Base-by-base conservation (phyloP, 2,329 filamentous ascomycete species). In the Diaporthe helianthi region DNA sequence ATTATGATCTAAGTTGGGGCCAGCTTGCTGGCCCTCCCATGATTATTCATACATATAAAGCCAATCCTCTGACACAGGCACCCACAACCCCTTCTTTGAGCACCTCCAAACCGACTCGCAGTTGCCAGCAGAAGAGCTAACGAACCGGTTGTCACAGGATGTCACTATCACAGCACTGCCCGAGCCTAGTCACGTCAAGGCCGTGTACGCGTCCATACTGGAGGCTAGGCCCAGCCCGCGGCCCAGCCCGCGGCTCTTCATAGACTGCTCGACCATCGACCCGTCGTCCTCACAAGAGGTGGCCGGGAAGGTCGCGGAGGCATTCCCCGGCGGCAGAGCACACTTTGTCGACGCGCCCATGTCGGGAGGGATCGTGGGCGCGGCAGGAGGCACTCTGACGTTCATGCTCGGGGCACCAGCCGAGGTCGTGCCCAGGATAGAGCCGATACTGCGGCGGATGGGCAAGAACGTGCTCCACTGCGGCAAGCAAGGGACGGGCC, bases 201-300 rank as follows among this genome's bases (percentile, higher is more conserved):
- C 87, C 64, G 93, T 97, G 47, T 98, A 94, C 79, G 83, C 88
- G 55, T 86, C 90, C 67, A 94, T 98, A 77, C 84, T 97, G 53
- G 84, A 87, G 55, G 82, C 85, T 2, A 77, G 81, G 1, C 79
- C 83, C 1, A 74, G 83, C 2, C 78, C 85, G 0, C 78, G 84
- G 0, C 82, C 83, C 49, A 86, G 85, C 63, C 83, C 90, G 69
- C 90, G 94, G 47, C 82, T 98, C 69, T 98, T 97, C 79, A 96
- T 99, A 77, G 96, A 99, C 80, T 95, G 92, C 80, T 98, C 95
- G 4, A 99, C 96, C 19, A 98, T 99, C 77, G 96, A 98, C 80
- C 94, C 94, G 0, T 89, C 89, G 38, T 93, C 94, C 2, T 98
- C 94, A 1, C 89, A 89, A 47, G 86, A 89, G 73, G 91, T 98